Evolutionary conservation across 2,329 filamentous ascomycete species (phyloP), one percentile per base, ranked within the genome.

Genomic region (Fusarium sp.): DNA sequence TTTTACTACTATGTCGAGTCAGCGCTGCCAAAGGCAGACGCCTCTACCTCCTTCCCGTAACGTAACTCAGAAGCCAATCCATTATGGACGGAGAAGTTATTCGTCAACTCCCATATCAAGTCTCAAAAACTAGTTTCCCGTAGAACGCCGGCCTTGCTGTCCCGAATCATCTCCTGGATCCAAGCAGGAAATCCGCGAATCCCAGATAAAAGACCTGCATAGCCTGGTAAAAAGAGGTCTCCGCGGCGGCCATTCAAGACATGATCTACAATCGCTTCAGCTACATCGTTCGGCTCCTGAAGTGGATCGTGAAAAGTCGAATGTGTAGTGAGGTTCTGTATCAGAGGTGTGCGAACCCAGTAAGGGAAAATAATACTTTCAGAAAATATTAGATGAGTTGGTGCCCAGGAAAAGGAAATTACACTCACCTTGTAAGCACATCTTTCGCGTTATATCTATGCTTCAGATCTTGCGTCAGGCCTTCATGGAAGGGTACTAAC

Each of bases 331-430:
- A 50, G 47, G 11, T 50, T 50, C 15, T 50, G 47, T 24, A 50
- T 50, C 28, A 50, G 8, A 18, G 28, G 22, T 11, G 47, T 50
- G 15, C 47, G 47, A 24, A 50, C 47, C 47, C 47, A 50, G 28
- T 50, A 32, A 14, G 47, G 47, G 22, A 24, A 50, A 32, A 50
- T 5, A 10, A 50, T 50, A 12, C 47, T 50, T 4, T 2, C 15
- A 50, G 28, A 32, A n/a, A 50, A 3, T 3, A 8, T 50, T 32
- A 50, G 47, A 32, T 18, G 15, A 10, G 2, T 18, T 50, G 11
- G 4, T 18, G 2, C 2, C 22, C 5, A 18, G 8, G 15, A 32
- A 8, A 14, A 9, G 8, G 22, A 8, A 10, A n/a, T 12, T 1
- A 24, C 8, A 12, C 22, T 32, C 28, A 18, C 28, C 47, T 50